Evolutionary conservation across 768 basidiomycete genomes (phyloP), one percentile per base, ranked within the genome.

Genomic region (Termitomyces sp.): DNA sequence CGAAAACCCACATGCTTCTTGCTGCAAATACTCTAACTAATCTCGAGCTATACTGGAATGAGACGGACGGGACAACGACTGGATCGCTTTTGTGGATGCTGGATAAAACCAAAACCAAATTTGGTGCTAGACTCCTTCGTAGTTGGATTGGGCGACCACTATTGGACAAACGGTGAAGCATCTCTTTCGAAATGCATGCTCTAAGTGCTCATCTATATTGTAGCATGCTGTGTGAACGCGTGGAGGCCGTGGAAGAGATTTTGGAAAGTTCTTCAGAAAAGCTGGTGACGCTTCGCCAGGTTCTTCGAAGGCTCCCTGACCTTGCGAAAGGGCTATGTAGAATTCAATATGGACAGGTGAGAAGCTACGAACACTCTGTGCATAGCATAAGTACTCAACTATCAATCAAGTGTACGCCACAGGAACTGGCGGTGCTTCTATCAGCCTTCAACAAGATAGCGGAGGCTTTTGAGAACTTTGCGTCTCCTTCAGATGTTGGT

Each of bases 11-110:
- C 59, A 95, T 99, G 95, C 76, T 93, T 20, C 77, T 99, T 43
- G 89, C 88, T 45, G 87, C 86, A 23, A 97, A 93, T 65, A 96
- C 96, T 0, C 70, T 98, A 11, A 79, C 80, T 12, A 98, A 97
- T 65, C 69, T 96, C 71, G 95, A 98, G 68, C 84, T 99, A n/a
- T 95, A 91, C 67, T 81, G 85, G 32, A 98, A 98, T 62, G 88
- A 90, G 64, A 93, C 91, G 0, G 88, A 97, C 65, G 81, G 80
- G 52, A 83, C 80, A 11, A 73, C 79, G 18, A 79, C 72, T 53
- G 95, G 94, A 4, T 89, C 91, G 47, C 72, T 99, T 43, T 73
- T 97, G 57, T 89, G 86, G 82, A 78, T 95, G 7, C 75, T 99
- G 50, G 91, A 98, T 73, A 82, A 82, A 55, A 96, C 94, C 31